Percentiles rank a stretch among this genome's conserved stretches.
Conservation (phyloP, 768 basidiomycete species). For the Tricholoma hemisulphureum region DNA sequence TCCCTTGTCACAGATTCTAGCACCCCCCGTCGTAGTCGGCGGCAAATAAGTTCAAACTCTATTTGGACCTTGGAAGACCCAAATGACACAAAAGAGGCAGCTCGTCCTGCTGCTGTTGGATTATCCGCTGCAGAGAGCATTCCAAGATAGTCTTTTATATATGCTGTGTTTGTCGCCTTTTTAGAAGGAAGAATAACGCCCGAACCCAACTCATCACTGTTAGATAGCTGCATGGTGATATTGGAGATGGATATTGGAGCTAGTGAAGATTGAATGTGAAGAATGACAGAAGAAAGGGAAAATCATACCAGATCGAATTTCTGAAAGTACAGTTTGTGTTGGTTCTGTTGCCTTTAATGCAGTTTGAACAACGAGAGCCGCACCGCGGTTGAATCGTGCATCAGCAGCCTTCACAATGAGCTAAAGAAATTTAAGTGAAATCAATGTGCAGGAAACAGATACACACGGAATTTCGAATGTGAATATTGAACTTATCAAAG, state of each 20-base stretch:
- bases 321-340: slow-evolving; percentile 58
- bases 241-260: slow-evolving; percentile 67
- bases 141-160: slow-evolving; percentile 79
- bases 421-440: slow-evolving; percentile 38
- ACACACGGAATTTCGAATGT: slow-evolving; percentile 81
- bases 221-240: slow-evolving; percentile 60
- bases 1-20: slow-evolving; percentile 80
- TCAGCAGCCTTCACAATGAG: slow-evolving; percentile 73
- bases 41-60: slow-evolving; percentile 72
- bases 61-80: slow-evolving; percentile 72
- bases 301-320: slow-evolving; percentile 59
- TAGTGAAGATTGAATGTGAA: slow-evolving; percentile 23
- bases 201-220: slow-evolving; percentile 58
- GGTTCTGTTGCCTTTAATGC: slow-evolving; percentile 68
- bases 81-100: slow-evolving; percentile 70
- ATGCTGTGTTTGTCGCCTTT: slow-evolving; percentile 55
- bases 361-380: slow-evolving; percentile 70
- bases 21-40: slow-evolving; percentile 64
- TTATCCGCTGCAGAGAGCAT: slow-evolving; percentile 82
- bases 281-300: background rate
- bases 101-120: slow-evolving; percentile 68
- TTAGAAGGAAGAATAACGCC: slow-evolving; percentile 58
- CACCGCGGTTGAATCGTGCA: slow-evolving; percentile 77
- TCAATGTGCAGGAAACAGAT: background rate
- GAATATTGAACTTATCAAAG: slow-evolving; percentile 81